phyloP scores from a whole-genome alignment of 129 eudicot species.

The Centella asiatica region DNA sequence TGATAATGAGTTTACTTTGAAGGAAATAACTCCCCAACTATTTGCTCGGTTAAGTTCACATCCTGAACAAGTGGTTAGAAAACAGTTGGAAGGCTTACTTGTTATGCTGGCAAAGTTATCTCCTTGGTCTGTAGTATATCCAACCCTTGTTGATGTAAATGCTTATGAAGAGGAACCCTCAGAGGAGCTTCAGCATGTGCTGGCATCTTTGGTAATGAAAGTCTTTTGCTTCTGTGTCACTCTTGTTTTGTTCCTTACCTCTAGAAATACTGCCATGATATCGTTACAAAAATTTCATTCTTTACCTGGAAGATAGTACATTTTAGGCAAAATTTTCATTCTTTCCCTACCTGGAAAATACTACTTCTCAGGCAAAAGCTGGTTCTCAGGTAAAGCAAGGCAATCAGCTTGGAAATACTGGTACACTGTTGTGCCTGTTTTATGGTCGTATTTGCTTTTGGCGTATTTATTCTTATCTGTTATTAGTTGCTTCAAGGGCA shows the following conservation, averaged over 20 bases:
- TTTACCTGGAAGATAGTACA: no score
- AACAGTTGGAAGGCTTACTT: constrained; percentile 72
- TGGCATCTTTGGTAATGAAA: constrained; percentile 70
- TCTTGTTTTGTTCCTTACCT: background rate
- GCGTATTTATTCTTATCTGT: background rate
- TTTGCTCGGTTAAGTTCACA: constrained; percentile 96
- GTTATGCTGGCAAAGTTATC: constrained; percentile 83
- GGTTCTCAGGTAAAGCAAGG: constrained; percentile 1
- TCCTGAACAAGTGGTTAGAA: constrained; percentile 84
- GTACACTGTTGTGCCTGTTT: background rate
- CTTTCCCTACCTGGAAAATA: no score
- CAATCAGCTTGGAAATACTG: background rate
- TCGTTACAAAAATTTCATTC: background rate
- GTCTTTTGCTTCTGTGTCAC: background rate
- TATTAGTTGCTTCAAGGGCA: background rate
- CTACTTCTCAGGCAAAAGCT: no score
- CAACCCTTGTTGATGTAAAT: constrained; percentile 88
- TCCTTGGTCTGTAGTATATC: constrained; percentile 93
- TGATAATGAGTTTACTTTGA: constrained; percentile 28
- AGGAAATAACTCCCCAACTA: constrained; percentile 94
- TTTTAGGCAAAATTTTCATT: no score
- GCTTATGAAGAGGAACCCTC: constrained; percentile 66
- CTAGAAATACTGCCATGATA: background rate
- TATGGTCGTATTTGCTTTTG: background rate
- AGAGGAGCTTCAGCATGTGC: constrained; percentile 74